Evolutionary conservation across 1,284 basidiomycete genomes (phyloP).

Genomic region (Athelia psychrophila): DNA sequence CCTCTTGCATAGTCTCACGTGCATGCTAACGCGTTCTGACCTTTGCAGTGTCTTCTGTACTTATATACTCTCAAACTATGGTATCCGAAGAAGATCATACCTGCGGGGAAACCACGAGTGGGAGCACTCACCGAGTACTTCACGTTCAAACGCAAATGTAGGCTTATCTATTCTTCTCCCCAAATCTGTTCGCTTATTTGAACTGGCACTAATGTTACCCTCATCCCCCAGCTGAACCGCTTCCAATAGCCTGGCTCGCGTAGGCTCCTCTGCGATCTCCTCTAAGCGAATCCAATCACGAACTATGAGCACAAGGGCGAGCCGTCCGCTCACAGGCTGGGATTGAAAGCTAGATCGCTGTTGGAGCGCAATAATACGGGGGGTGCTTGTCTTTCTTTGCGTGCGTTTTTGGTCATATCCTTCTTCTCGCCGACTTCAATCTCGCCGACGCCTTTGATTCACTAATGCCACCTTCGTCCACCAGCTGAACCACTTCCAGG

Average conservation of each 20-base stretch:
- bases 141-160: conserved; percentile 95
- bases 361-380: conserved; percentile 91
- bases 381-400: conserved; percentile 97
- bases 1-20: conserved; percentile 14
- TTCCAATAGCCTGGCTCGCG: conserved; percentile 94
- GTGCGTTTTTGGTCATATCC: too few species aligned
- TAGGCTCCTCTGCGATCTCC: conserved; percentile 91
- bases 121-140: conserved; percentile 96
- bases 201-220: too few species aligned
- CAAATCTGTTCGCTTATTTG: conserved; percentile 1
- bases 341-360: conserved; percentile 39
- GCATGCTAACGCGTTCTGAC: neutral
- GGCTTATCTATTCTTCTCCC: conserved; percentile 25
- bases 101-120: conserved; percentile 98
- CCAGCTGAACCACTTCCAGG: conserved; percentile 88
- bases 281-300: conserved; percentile 93
- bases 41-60: conserved; percentile 75
- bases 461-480: neutral
- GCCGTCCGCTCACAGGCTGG: conserved; percentile 29
- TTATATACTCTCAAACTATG: conserved; percentile 93
- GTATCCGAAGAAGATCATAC: conserved; percentile 87
- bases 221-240: conserved; percentile 87
- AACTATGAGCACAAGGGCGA: conserved; percentile 68
- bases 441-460: neutral
- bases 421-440: too few species aligned